Base-by-base conservation (phyloP, 2,329 filamentous ascomycete genomes). In the Mycogone perniciosa region DNA sequence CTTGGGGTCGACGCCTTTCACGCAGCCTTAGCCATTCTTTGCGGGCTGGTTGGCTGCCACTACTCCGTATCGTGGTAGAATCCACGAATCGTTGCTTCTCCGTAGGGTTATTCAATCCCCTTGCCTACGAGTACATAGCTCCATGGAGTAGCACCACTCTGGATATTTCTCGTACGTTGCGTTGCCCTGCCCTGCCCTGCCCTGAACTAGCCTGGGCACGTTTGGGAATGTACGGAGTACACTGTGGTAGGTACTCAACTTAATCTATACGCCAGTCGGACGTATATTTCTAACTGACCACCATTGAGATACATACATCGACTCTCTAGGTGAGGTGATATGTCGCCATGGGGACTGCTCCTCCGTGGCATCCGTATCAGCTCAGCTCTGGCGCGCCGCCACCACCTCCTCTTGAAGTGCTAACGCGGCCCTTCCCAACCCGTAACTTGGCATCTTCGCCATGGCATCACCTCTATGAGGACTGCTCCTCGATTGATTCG, bases 361-460 rank as follows among this genome's bases (percentile, higher is more conserved):
- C 48, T 52, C 46, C 34, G 26, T 44, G 40, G 43, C 45, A 43
- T 38, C 44, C 44, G 44, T 38, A 50, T 50, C 51, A 50, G 20
- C 41, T 40, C 44, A 51, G 51, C 40, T 51, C 51, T 48, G 48
- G 44, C 48, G 41, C 47, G 51, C 48, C 44, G 44, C 42, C n/a
- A 26, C 29, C 41, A 33, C 44, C 43, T 27, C 49, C 42, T 37
- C 39, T 37, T 46, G 39, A 38, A 46, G 38, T 43, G 48, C 39
- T 46, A 49, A 53, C 20, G 45, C 34, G 26, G 37, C 31, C 40
- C 33, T 39, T 10, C 39, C 37, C 43, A 51, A 44, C 31, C 40
- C 37, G 26, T 31, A 39, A 44, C 10, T 42, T 47, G 50, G 29
- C 47, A 42, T 46, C 31, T 34, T 38, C 37, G 20, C 35, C 29